Evolutionary conservation across 2,329 filamentous ascomycete genomes (phyloP), one percentile per base, ranked within the genome.

Genomic region (Colletotrichum orchidophilum): DNA sequence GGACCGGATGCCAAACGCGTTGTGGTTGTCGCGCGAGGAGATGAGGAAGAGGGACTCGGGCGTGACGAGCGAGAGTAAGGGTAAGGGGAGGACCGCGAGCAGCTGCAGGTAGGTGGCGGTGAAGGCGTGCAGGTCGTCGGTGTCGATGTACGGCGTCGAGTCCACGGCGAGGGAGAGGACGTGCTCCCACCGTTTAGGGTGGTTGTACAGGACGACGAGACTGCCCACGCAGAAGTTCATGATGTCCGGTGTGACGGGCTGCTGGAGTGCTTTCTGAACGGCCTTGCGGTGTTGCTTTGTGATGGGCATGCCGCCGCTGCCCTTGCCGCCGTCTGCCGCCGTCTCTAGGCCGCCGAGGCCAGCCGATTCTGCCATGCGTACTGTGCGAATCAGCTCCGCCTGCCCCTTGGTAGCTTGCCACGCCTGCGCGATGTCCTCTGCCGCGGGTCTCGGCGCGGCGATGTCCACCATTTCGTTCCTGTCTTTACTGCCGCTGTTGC

Each of bases 11-110:
- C 68, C 68, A 26, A 71, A 71, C 6, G 68, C 52, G 12, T 71
- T 71, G 27, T 71, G 68, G 35, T 57, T 71, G 26, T 71, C 68
- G 42, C 65, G 68, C 31, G 68, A 71, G 18, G 65, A 57, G 63
- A 71, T 50, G 7, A 46, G 57, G 5, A 52, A 26, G 4, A 71
- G 53, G 31, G 64, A 58, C 52, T 53, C 57, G 12, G 64, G 63
- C n/a, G 68, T 71, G 11, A 21, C n/a, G n/a, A 68, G 26, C n/a
- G 64, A 21, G 31, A 71, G 52, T 9, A 71, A 42, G 1, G 39
- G 57, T 15, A 52, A 4, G 3, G 68, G 68, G 0, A 71, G 68
- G 5, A 63, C 26, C n/a, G 68, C 63, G 26, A 71, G 68, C n/a
- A 71, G n/a, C n/a, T 71, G 68, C 57, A 71, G 57, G 15, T 71